Base-by-base conservation (phyloP, 2,329 filamentous ascomycete genomes). In the Mycogone perniciosa region DNA sequence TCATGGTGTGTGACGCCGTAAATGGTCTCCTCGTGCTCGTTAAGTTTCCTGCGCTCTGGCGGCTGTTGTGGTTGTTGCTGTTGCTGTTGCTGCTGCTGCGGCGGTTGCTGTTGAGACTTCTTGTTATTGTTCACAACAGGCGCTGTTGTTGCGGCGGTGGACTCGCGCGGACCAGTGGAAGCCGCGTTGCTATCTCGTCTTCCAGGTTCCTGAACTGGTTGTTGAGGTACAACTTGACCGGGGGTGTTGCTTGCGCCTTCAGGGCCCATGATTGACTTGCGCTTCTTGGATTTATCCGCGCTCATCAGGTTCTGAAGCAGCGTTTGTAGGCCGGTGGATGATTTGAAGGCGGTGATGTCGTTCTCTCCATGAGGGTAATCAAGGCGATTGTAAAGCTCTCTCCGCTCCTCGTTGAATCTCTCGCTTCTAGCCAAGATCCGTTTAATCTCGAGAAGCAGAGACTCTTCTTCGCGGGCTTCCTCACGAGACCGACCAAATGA, bases 401-500 rank as follows among this genome's bases (percentile, higher is more conserved):
- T 83, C 49, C 93, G 86, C 64, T 96, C 90, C 58, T 89, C 85
- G 64, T 95, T 89, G 63, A 97, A 86, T 51, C 83, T 84, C 59
- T 93, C 88, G 57, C 91, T 88, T 54, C 90, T 84, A 56, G 88
- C 85, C 62, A 95, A 81, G 58, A 99, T 97, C 53, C 93, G 86
- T 63, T 95, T 90, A 50, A 99, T 81, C 65, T 99, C 93, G 52
- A 92, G 79, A 13, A 99, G 78, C 3, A 99, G 73, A 33, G 89
- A 86, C 60, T 95, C 88, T 70, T 99, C 93, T 67, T 99, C 93
- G 55, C 88, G 84, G 29, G 92, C 88, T 69, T 99, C 92, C 56
- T 96, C 89, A 56, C 84, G 85, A 7, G 85, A 87, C 38, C 93
- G 82, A 44, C 84, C 82, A 57, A 97, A 79, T 43, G 91, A 82